phyloP scores from a whole-genome alignment of 148 eudicot species.

The Rhododendron kiyosumense region DNA sequence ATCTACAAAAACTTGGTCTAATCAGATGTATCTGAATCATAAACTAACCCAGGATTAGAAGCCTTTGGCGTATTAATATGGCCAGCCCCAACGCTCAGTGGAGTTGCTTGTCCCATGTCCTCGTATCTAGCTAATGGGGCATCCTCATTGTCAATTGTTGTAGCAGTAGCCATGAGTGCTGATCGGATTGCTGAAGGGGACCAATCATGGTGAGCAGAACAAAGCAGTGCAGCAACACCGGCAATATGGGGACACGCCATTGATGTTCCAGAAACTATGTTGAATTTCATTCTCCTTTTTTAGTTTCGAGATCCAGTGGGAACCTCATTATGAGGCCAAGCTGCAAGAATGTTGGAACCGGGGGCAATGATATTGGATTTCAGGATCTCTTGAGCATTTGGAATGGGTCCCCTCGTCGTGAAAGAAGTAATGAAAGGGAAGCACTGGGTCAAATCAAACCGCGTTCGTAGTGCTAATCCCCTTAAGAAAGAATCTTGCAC shows the following conservation, averaged over 20 bases:
- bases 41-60: not conserved
- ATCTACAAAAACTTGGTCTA: slow-evolving; percentile 3
- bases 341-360: no score
- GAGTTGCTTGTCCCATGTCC: not conserved
- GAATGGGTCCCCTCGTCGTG: no score
- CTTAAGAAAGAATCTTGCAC: no score
- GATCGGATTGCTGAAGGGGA: slow-evolving; percentile 10
- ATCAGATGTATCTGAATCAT: slow-evolving; percentile 4
- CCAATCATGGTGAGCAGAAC: slow-evolving; percentile 3
- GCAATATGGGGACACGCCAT: slow-evolving; percentile 13
- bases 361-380: no score
- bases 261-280: slow-evolving; percentile 6
- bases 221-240: not conserved
- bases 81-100: slow-evolving; percentile 10
- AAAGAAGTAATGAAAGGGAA: no score
- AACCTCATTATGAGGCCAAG: no score
- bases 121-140: not conserved
- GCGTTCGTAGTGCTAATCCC: no score
- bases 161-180: slow-evolving; percentile 1
- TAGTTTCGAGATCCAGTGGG: no score
- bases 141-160: not conserved
- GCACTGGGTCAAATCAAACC: no score
- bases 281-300: not conserved
- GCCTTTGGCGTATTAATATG: slow-evolving; percentile 8
- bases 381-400: no score